Percentiles rank a stretch among this genome's conserved stretches.
phyloP scores from a whole-genome alignment of 768 basidiomycete genomes.

The Pisolithus albus region DNA sequence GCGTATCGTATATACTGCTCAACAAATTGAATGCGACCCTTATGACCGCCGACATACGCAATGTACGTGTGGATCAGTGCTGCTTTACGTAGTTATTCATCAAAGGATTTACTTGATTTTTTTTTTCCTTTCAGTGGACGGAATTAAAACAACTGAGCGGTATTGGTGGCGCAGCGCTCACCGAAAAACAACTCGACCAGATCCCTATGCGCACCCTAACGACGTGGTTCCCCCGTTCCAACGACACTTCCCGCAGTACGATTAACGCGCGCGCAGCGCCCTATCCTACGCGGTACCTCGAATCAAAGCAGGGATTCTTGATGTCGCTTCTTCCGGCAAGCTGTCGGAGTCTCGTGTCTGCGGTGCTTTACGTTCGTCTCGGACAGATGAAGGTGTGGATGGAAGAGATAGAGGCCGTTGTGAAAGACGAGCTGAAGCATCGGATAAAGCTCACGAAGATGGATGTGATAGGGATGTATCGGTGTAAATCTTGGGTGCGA shows the following conservation, averaged over 20 bases:
- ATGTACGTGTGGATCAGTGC: conserved; percentile 20
- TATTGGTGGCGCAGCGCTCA: conserved; percentile 38
- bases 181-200: conserved; percentile 33
- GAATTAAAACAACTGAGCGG: conserved; percentile 38
- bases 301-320: conserved; percentile 27
- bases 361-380: conserved; percentile 30
- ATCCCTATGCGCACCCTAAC: conserved; percentile 24
- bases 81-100: too few species aligned
- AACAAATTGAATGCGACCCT: conserved; percentile 35
- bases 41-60: conserved; percentile 37
- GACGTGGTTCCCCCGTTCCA: conserved; percentile 23
- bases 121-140: conserved; percentile 25
- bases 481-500: background rate
- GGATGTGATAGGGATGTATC: background rate
- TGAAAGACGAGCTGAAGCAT: background rate
- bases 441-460: background rate
- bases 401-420: conserved; percentile 29
- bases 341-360: conserved; percentile 27
- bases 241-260: conserved; percentile 22
- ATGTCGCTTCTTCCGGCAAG: conserved; percentile 30
- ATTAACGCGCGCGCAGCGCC: conserved; percentile 33
- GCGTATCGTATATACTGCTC: conserved; percentile 36
- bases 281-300: conserved; percentile 33
- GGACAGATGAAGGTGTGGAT: conserved; percentile 31
- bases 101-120: background rate